These are phyloP conservation scores for Cyclostephanos tholiformis DNA, from an alignment of 108 stramenopile genomes.

Conservation along the genomic window DNA sequence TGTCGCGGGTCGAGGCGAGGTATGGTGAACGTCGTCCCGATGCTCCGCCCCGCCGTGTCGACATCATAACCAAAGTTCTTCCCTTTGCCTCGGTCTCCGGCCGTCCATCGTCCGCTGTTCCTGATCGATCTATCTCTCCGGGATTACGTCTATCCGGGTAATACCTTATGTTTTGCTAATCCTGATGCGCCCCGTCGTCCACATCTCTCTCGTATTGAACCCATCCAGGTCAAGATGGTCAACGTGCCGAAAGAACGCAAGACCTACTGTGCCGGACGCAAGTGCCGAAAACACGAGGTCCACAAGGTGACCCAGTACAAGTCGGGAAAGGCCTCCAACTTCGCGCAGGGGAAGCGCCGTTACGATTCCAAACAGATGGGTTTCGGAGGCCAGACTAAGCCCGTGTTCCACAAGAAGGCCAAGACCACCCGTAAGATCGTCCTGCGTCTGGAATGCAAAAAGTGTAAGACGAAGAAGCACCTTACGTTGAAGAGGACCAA, in stretches of 20 bases:
- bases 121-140: neutral
- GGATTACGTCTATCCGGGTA: neutral
- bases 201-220: neutral
- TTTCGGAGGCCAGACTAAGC: conserved; percentile 99
- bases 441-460: conserved; percentile 99
- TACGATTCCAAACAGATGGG: conserved; percentile 99
- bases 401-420: conserved; percentile 99
- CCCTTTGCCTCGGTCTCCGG: neutral
- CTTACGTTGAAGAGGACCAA: conserved; percentile 97
- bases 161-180: neutral
- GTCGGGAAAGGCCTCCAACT: conserved; percentile 99
- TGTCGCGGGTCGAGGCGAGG: neutral
- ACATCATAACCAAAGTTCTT: neutral
- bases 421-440: conserved; percentile 99
- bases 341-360: conserved; percentile 99
- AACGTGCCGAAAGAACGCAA: conserved; percentile 99
- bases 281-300: conserved; percentile 97
- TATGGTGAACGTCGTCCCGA: neutral
- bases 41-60: neutral
- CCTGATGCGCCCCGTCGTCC: neutral
- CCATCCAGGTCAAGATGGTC: conserved; percentile 75
- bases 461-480: conserved; percentile 99
- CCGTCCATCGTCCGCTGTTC: neutral
- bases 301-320: conserved; percentile 99
- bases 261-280: conserved; percentile 96